Conservation (phyloP, 1,284 basidiomycete genomes). For the Somion occarium region DNA sequence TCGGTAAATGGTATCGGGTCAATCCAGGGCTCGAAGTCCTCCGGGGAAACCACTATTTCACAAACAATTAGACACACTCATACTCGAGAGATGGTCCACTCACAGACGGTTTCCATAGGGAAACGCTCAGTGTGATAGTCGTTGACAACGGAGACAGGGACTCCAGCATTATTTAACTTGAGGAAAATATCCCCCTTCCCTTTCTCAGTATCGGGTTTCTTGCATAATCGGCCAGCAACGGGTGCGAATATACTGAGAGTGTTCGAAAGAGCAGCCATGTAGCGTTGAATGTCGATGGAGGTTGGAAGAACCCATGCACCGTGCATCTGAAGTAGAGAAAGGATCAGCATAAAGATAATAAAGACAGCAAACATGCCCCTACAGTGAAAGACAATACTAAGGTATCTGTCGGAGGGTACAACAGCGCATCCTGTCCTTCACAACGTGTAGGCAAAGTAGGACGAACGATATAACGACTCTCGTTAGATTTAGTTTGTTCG, state of each 20-base stretch:
- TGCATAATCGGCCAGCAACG: background rate
- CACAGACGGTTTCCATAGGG: background rate
- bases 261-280: background rate
- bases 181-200: background rate
- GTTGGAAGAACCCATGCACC: background rate
- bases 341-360: background rate
- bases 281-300: background rate
- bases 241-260: background rate
- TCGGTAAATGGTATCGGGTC: background rate
- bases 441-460: background rate
- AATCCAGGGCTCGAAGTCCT: background rate
- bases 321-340: background rate
- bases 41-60: background rate
- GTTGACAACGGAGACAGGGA: background rate
- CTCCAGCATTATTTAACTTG: background rate
- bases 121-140: background rate
- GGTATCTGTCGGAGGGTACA: background rate
- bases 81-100: background rate
- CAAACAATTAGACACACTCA: background rate
- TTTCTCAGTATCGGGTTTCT: background rate
- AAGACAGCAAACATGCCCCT: background rate
- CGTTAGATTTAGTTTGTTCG: too few relatives aligned
- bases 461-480: background rate
- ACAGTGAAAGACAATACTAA: background rate
- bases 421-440: background rate